A percentile compares a stretch with the other conserved stretches of the same genome.
These are phyloP conservation scores for Amanita polypyramis DNA, from an alignment of 768 basidiomycete genomes.

Conservation along the genomic window DNA sequence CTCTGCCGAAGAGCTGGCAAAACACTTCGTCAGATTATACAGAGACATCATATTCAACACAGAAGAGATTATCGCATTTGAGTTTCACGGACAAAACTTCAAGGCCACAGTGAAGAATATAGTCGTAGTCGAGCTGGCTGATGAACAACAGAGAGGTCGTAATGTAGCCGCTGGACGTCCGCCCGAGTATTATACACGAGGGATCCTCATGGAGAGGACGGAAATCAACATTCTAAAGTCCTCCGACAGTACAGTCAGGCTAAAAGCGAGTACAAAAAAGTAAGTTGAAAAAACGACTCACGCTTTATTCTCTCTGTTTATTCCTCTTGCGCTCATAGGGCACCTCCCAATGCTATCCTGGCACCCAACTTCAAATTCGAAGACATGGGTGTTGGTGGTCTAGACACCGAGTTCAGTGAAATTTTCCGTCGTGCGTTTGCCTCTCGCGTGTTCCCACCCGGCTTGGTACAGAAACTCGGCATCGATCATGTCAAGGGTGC, in stretches of 20 bases:
- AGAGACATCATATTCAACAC: constrained; percentile 58
- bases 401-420: constrained; percentile 88
- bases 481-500: constrained; percentile 96
- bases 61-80: constrained; percentile 70
- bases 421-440: constrained; percentile 99
- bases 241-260: constrained; percentile 67
- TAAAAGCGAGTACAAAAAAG: constrained; percentile 91
- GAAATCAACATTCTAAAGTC: constrained; percentile 87
- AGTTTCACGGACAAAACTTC: constrained; percentile 79
- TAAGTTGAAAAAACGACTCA: constrained; percentile 21
- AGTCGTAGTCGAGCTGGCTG: constrained; percentile 47
- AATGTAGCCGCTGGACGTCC: constrained; percentile 20
- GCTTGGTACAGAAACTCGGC: constrained; percentile 92
- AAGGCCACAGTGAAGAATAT: constrained; percentile 59
- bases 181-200: constrained; percentile 30
- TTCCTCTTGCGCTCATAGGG: constrained; percentile 29
- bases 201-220: constrained; percentile 85
- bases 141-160: constrained; percentile 35
- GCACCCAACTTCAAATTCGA: constrained; percentile 99
- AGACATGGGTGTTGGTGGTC: constrained; percentile 98
- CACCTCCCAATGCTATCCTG: constrained; percentile 89
- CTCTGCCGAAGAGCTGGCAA: constrained; percentile 78
- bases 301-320: not conserved
- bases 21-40: constrained; percentile 67
- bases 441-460: constrained; percentile 96